phyloP scores from a whole-genome alignment of 208 protist genomes.

The Acanthamoeba royreba region DNA sequence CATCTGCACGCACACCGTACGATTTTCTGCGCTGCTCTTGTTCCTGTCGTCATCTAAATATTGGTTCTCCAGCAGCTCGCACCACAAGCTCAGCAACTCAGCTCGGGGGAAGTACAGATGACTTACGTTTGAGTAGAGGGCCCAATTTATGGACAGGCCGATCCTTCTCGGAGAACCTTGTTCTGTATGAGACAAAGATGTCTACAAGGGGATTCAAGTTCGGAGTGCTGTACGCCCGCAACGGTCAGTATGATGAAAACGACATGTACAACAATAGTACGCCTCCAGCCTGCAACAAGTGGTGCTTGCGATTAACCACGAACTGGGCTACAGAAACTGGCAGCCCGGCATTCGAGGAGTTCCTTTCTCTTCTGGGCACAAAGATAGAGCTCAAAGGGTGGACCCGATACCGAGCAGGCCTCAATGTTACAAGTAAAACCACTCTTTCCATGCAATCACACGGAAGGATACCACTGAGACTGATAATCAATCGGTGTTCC shows the following conservation, averaged over 20 bases:
- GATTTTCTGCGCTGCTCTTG: no score
- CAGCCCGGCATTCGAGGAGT: conserved; percentile 5
- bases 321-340: neutral
- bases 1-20: no score
- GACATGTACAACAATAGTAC: conserved; percentile 4
- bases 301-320: neutral
- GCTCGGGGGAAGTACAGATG: no score
- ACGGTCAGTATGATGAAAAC: neutral
- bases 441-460: neutral
- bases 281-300: no score
- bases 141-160: neutral
- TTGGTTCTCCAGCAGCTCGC: no score
- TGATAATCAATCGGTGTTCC: neutral
- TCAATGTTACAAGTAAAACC: neutral
- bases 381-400: neutral
- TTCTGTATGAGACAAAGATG: neutral
- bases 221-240: neutral
- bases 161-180: neutral
- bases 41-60: no score
- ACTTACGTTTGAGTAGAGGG: no score
- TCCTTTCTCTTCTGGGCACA: neutral
- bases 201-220: neutral
- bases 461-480: neutral
- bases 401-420: neutral
- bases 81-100: no score